phyloP scores from a whole-genome alignment of 495 filamentous ascomycete species.

The Aspergillus heteromorphus region DNA sequence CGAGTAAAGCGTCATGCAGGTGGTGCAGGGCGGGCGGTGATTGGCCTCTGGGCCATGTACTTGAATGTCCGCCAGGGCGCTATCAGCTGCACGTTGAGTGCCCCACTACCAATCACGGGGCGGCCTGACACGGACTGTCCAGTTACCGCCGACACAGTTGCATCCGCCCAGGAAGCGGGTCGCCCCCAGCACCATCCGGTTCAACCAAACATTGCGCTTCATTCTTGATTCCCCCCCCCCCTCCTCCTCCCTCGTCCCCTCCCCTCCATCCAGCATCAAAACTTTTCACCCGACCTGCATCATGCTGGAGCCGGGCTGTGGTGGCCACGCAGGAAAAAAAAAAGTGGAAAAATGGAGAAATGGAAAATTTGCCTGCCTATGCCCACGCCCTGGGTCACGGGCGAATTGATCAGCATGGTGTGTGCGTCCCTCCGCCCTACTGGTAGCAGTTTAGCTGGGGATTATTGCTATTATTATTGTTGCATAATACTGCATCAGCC shows the following conservation, averaged over 20 bases:
- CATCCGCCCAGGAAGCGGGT: conserved; percentile 1
- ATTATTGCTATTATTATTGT: conserved; percentile 8
- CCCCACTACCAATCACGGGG: conserved; percentile 16
- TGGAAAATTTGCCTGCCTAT: too few species aligned
- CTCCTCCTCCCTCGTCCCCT: too few species aligned
- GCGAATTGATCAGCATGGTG: conserved; percentile 1
- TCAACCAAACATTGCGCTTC: conserved; percentile 10
- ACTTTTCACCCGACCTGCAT: conserved; percentile 1
- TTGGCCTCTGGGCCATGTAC: conserved; percentile 15
- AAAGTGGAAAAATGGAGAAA: too few species aligned
- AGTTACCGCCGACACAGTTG: conserved; percentile 7
- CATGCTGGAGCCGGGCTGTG: not conserved
- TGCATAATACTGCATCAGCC: conserved; percentile 8
- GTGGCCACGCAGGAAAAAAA: not conserved
- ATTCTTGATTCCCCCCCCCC: too few species aligned
- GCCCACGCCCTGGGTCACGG: not conserved
- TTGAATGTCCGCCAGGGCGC: conserved; percentile 17
- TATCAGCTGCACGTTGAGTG: conserved; percentile 24
- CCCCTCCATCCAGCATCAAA: conserved; percentile 6
- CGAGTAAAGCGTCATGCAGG: conserved; percentile 21
- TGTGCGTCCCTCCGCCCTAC: conserved; percentile 1
- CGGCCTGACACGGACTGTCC: conserved; percentile 4
- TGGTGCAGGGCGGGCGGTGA: conserved; percentile 11
- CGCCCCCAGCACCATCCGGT: not conserved
- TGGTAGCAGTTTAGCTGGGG: not conserved